Evolutionary conservation across 495 filamentous ascomycete species (phyloP), one percentile per base, ranked within the genome.

Genomic region (Annulohypoxylon maeteangense): DNA sequence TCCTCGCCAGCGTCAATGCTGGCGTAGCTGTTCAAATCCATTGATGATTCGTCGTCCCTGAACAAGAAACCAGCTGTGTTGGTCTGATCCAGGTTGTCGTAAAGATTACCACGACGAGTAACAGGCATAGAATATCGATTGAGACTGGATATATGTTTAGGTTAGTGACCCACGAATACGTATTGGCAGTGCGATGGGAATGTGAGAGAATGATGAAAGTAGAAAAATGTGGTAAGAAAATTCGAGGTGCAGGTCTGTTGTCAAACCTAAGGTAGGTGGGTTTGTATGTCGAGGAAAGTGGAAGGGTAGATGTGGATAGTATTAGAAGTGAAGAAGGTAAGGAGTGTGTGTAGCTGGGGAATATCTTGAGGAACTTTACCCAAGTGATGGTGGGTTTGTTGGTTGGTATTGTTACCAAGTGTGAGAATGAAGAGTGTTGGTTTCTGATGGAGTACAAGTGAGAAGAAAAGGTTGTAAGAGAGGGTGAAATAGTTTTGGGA

Each of bases 101-200:
- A 78, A 67, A 84, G 74, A 45, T 90, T 84, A 44, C 91, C 86
- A 68, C 84, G 87, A 68, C 87, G 88, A 53, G 89, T 91, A 27
- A 92, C 89, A 7, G 94, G 94, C 91, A 97, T 94, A 7, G 93
- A 97, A 78, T 95, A 93, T 45, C 94, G 90, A 76, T 97, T 93
- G 57, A 90, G 84, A 60, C 92, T 94, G 14, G 60, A 36, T 5
- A 14, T 31, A 7, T 32, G 64, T 65, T 36, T 11, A 68, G 31
- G 60, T 78, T 57, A 71, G 64, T 65, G 31, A 22, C 36, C 25
- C 23, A 31, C 1, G 29, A 34, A 22, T 6, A 20, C n/a, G 12
- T 18, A 34, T 10, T 32, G 50, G 29, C 7, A 3, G 7, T n/a
- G 7, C 11, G 20, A 50, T 34, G 10, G 6, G 27, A 40, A 40